Evolutionary conservation across 2,329 filamentous ascomycete genomes (phyloP).

Genomic region (Microsporum canis): DNA sequence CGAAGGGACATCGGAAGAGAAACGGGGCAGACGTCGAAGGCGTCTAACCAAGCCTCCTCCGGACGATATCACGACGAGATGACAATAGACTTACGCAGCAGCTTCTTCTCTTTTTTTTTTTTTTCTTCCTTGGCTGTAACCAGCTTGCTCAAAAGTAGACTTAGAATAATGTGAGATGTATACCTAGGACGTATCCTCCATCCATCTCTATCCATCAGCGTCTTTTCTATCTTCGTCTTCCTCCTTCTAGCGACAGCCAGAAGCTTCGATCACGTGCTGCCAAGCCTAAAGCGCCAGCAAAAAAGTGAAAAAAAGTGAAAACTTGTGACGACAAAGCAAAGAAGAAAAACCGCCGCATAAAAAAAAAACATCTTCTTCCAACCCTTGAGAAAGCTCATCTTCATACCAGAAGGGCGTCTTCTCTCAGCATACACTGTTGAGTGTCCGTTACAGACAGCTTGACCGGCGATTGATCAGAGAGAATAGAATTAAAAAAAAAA

Average conservation of each 20-base stretch:
- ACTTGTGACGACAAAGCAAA: conserved; percentile 8
- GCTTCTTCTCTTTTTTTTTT: neutral
- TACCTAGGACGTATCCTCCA: neutral
- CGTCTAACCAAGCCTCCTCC: conserved; percentile 10
- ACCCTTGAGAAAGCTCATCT: neutral
- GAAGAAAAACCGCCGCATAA: neutral
- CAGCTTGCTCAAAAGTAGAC: neutral
- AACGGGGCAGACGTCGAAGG: conserved; percentile 6
- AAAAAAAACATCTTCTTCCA: conserved; percentile 11
- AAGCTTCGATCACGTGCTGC: conserved; percentile 29
- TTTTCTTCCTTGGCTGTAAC: neutral
- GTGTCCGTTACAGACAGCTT: neutral
- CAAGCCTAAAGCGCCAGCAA: conserved; percentile 12
- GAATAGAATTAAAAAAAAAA: neutral
- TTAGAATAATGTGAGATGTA: neutral
- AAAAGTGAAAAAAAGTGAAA: conserved; percentile 9
- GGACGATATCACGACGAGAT: conserved; percentile 9
- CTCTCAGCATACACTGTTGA: neutral
- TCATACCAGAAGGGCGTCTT: neutral
- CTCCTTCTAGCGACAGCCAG: conserved; percentile 23
- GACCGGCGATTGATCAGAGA: neutral
- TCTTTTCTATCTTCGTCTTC: neutral
- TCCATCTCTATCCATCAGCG: neutral
- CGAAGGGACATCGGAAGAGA: conserved; percentile 7
- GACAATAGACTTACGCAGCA: neutral